Evolutionary conservation across 331 rosid genomes (phyloP).

Genomic region (Telfairia occidentalis): DNA sequence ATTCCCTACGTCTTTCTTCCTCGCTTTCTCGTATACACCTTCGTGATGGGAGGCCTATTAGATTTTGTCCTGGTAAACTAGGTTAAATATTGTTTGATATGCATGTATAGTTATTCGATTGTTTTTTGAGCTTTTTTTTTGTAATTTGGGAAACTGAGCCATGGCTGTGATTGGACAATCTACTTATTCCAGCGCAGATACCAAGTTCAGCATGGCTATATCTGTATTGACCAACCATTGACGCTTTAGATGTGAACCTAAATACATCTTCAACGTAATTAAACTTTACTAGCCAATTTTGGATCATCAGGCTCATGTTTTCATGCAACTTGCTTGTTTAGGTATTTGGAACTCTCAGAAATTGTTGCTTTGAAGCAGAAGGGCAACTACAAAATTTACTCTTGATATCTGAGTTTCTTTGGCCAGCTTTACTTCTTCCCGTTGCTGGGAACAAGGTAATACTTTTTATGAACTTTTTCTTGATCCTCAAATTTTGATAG

Average conservation of each 20-base stretch:
- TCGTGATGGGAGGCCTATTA: no score
- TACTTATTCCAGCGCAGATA: neutral
- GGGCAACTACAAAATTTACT: conserved; percentile 71
- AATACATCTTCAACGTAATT: neutral
- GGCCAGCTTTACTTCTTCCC: conserved; percentile 95
- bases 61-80: neutral
- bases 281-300: neutral
- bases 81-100: neutral
- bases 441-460: conserved; percentile 86
- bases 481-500: neutral
- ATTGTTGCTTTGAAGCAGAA: conserved; percentile 94
- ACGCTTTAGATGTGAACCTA: neutral
- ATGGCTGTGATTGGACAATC: neutral
- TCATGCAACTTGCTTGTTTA: neutral
- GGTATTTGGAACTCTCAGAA: conserved; percentile 88
- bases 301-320: neutral
- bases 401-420: conserved; percentile 84
- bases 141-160: neutral
- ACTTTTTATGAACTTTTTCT: conserved; percentile 6
- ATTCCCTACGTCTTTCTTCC: no score
- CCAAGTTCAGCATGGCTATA: neutral
- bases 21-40: no score
- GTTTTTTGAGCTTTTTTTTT: neutral
- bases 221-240: neutral
- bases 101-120: neutral